Evolutionary conservation across 306 rosid species (phyloP), one percentile per base, ranked within the genome.

Genomic region (Fragaria ananassa): DNA sequence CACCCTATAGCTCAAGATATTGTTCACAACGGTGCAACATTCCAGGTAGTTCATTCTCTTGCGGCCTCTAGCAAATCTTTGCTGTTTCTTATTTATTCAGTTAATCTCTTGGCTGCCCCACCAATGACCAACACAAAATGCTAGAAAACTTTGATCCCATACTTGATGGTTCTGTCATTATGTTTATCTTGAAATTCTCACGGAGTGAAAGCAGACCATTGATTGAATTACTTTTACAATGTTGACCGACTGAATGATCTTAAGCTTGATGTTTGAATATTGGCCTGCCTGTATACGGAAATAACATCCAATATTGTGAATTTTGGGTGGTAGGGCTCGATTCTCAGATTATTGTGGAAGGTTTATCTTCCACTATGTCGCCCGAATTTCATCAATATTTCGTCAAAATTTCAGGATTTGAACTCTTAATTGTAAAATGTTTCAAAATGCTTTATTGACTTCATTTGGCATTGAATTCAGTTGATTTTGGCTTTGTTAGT

Each of bases 11-110:
- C 92, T 79, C 71, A 76, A 76, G 98, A 96, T 69, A 86, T 96
- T 75, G 66, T 96, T 78, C 97, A 96, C 82, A 96, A 96, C 51
- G 99, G 99, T 74, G 98, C 93, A 65, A 92, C 98, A 69, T 92
- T 96, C 83, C 99, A 96, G 99, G 99, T 96, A 87, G 56, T 83
- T 79, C 49, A 45, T 65, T n/a, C 54, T 50, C 17, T 45, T 64
- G 29, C 64, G 18, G 31, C 79, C 61, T 50, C 49, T 37, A 75
- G 19, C 61, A 66, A 77, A 70, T 80, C 67, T 60, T 53, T 54
- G 62, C 11, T 65, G 37, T 73, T 72, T 47, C 64, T 76, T 77
- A 19, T 42, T 35, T 71, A 45, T 76, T 68, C 75, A 18, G 56
- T 25, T 62, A 41, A 29, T 3, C 21, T 31, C 11, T 42, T 67